phyloP scores from a whole-genome alignment of 768 basidiomycete species.

The Rhodotorula sphaerocarpa region DNA sequence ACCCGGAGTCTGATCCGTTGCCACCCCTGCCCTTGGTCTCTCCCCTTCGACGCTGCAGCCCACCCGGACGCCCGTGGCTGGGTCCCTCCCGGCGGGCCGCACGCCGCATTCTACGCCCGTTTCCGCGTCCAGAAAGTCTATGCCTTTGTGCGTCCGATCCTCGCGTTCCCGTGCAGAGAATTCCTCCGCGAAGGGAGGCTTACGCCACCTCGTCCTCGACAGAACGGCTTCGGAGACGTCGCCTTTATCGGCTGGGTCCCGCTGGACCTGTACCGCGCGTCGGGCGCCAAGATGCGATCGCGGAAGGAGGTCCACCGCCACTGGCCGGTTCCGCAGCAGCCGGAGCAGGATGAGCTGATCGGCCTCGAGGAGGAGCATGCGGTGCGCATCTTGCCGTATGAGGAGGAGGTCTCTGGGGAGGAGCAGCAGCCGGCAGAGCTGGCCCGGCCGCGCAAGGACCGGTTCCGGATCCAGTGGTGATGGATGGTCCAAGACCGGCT shows the following conservation, averaged over 20 bases:
- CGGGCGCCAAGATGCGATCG: constrained; percentile 21
- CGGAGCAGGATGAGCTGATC: constrained; percentile 7
- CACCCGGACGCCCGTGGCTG: constrained; percentile 30
- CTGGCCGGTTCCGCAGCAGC: constrained; percentile 31
- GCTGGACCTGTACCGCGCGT: constrained; percentile 31
- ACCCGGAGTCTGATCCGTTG: no score
- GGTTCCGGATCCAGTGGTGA: constrained; percentile 14
- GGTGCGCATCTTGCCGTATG: neutral
- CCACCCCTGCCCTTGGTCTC: neutral
- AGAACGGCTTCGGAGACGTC: constrained; percentile 35
- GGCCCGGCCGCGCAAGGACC: neutral
- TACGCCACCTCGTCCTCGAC: neutral
- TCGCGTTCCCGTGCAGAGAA: neutral
- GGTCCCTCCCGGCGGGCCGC: constrained; percentile 27
- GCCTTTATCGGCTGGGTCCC: constrained; percentile 37
- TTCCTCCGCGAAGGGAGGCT: no score
- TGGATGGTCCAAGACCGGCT: neutral
- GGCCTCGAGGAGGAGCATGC: neutral
- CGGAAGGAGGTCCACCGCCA: constrained; percentile 14
- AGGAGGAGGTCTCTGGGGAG: no score
- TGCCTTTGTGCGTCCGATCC: constrained; percentile 12
- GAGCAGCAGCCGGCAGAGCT: no score
- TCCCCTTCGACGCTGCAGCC: neutral
- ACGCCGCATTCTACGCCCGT: constrained; percentile 32
- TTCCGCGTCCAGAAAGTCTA: constrained; percentile 29